These are phyloP conservation scores for Sclerotinia spermophila DNA, from an alignment of 2,329 filamentous ascomycete genomes.

Conservation along the genomic window DNA sequence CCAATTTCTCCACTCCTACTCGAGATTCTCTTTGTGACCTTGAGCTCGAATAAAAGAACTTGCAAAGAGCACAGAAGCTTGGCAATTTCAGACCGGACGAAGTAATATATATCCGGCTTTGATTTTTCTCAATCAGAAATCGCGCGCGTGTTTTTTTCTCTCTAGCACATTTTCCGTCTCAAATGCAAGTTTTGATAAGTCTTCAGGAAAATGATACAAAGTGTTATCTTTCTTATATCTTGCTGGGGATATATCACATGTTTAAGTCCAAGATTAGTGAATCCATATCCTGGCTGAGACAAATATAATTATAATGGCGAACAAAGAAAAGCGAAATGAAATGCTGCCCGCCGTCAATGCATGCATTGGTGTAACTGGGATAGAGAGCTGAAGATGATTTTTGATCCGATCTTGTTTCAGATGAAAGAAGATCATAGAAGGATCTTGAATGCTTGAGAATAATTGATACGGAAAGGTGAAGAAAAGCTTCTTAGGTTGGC, in stretches of 20 bases:
- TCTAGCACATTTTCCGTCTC: background rate
- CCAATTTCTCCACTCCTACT: background rate
- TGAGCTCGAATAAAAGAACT: background rate
- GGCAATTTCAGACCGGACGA: background rate
- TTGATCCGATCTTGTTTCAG: background rate
- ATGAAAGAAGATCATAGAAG: background rate
- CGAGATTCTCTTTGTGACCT: background rate
- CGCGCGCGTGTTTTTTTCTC: too few species aligned
- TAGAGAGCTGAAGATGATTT: background rate
- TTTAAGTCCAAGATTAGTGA: background rate
- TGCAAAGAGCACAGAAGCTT: background rate
- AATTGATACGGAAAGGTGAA: background rate
- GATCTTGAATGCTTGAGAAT: background rate
- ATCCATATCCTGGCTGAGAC: background rate
- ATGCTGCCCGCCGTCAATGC: background rate
- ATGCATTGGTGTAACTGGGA: background rate
- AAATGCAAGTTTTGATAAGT: background rate
- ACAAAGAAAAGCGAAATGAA: slow-evolving; percentile 5
- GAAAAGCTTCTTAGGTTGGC: background rate
- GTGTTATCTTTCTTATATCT: background rate
- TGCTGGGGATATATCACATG: background rate
- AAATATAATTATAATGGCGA: background rate
- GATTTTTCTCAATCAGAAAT: background rate
- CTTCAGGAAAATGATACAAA: background rate
- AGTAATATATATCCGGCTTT: background rate